These are phyloP conservation scores for Penicillium sclerotigenum DNA, from an alignment of 2,329 filamentous ascomycete species.

Conservation along the genomic window DNA sequence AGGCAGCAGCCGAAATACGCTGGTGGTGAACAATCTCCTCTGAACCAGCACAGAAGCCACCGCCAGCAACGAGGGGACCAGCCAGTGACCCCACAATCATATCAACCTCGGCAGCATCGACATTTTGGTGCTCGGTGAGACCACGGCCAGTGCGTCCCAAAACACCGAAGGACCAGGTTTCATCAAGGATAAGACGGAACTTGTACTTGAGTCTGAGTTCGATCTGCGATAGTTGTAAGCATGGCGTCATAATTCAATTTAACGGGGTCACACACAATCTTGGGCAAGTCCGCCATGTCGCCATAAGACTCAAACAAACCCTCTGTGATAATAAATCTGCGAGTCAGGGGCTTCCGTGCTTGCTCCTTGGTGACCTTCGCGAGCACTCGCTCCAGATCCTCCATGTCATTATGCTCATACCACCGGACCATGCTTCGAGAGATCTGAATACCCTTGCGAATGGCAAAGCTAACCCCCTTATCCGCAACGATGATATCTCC, in stretches of 20 bases:
- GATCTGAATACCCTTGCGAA: constrained; percentile 91
- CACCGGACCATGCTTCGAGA: constrained; percentile 86
- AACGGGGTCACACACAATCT: constrained; percentile 58
- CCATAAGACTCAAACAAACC: constrained; percentile 89
- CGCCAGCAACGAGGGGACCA: constrained; percentile 84
- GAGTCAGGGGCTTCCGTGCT: constrained; percentile 79
- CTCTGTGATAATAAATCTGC: constrained; percentile 94
- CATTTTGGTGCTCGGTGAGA: constrained; percentile 93
- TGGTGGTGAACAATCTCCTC: constrained; percentile 94
- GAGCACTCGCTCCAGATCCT: constrained; percentile 82
- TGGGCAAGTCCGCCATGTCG: constrained; percentile 79
- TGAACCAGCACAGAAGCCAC: constrained; percentile 91
- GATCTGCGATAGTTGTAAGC: constrained; percentile 51
- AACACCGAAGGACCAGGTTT: constrained; percentile 96
- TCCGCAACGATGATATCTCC: constrained; percentile 97
- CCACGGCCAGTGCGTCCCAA: constrained; percentile 87
- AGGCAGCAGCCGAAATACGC: constrained; percentile 85
- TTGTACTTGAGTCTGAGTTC: constrained; percentile 96
- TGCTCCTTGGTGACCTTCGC: constrained; percentile 84
- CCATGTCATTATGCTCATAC: constrained; percentile 96
- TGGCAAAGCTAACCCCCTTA: constrained; percentile 86
- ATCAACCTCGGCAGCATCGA: constrained; percentile 87
- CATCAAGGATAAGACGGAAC: constrained; percentile 94
- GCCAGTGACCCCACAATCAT: constrained; percentile 95
- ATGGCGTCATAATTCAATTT: neutral